phyloP scores from a whole-genome alignment of 225 moss, liverwort and hornwort species.

The Marchantia paleacea region DNA sequence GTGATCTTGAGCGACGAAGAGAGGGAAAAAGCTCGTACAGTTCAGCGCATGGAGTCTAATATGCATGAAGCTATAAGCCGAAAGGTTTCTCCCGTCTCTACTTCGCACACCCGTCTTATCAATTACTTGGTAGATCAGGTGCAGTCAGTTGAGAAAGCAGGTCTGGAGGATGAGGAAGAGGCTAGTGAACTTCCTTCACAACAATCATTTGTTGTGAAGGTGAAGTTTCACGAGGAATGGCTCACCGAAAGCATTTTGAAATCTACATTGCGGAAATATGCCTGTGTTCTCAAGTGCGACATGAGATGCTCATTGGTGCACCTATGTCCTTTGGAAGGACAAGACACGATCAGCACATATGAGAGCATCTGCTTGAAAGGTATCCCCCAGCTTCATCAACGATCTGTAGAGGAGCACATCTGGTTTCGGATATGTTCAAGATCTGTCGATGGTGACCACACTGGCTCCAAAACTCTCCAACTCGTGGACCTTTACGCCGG shows the following conservation, averaged over 20 bases:
- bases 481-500: slow-evolving; percentile 17
- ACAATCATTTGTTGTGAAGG: neutral
- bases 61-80: slow-evolving; percentile 14
- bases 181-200: neutral
- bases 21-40: neutral
- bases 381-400: slow-evolving; percentile 15
- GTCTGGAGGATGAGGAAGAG: neutral
- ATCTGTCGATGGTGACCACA: neutral
- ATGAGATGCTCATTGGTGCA: slow-evolving; percentile 23
- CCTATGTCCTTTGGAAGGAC: slow-evolving; percentile 20
- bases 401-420: slow-evolving; percentile 14
- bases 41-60: slow-evolving; percentile 19
- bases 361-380: slow-evolving; percentile 13
- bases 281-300: slow-evolving; percentile 24
- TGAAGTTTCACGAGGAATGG: neutral
- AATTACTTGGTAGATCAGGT: neutral
- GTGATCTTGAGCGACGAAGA: slow-evolving; percentile 27
- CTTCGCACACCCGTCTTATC: neutral
- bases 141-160: neutral
- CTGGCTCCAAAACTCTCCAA: neutral
- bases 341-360: slow-evolving; percentile 20
- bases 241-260: neutral
- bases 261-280: slow-evolving; percentile 14
- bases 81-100: neutral
- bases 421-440: slow-evolving; percentile 29